phyloP scores from a whole-genome alignment of 2,329 filamentous ascomycete species.

The Apiospora aurea region DNA sequence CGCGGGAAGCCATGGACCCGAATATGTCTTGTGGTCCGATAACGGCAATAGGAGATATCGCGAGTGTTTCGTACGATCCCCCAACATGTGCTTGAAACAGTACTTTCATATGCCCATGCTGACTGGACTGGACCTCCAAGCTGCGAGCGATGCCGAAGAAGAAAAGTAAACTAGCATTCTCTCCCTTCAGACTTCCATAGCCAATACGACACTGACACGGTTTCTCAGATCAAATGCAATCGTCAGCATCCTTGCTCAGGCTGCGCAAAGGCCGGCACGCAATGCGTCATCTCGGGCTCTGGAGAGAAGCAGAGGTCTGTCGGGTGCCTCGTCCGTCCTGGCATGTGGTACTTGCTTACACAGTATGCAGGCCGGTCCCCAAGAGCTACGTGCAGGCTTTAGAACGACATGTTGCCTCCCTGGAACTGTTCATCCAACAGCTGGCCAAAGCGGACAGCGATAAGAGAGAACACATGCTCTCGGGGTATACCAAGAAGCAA shows the following conservation, averaged over 20 bases:
- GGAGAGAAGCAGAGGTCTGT: constrained; percentile 29
- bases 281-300: constrained; percentile 27
- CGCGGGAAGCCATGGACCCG: not conserved
- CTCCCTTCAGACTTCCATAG: not conserved
- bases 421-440: constrained; percentile 53
- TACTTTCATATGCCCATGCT: no score
- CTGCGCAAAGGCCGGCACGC: constrained; percentile 28
- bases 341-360: not conserved
- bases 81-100: not conserved
- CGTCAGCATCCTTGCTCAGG: constrained; percentile 27
- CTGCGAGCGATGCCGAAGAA: constrained; percentile 27
- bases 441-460: constrained; percentile 48
- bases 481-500: constrained; percentile 41
- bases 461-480: constrained; percentile 51
- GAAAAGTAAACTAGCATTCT: constrained; percentile 22
- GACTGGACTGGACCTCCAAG: constrained; percentile 14
- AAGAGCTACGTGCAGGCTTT: constrained; percentile 56
- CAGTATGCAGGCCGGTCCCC: constrained; percentile 47
- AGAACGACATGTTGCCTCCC: constrained; percentile 53
- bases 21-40: constrained; percentile 23
- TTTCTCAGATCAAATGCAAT: constrained; percentile 27
- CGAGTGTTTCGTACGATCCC: constrained; percentile 25
- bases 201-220: not conserved
- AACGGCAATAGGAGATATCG: constrained; percentile 29
- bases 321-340: not conserved